These are phyloP conservation scores for Russula griseocarnosa DNA, from an alignment of 768 basidiomycete species.

Conservation along the genomic window DNA sequence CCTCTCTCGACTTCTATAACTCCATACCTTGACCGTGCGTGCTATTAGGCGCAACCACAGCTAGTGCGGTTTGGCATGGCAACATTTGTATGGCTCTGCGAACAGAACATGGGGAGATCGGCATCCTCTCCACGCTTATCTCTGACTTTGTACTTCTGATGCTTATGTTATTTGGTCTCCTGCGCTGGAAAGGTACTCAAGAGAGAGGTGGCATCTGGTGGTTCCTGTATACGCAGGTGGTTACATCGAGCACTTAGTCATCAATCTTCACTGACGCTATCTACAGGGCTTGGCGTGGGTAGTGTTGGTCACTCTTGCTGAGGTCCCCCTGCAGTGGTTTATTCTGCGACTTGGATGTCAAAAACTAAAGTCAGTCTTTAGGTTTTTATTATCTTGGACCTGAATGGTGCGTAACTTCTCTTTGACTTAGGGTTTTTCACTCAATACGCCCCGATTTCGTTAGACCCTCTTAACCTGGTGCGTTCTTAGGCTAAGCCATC, in stretches of 20 bases:
- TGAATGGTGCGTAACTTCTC: slow-evolving; percentile 17
- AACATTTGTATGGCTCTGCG: neutral
- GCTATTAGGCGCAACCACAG: slow-evolving; percentile 1
- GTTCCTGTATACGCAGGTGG: slow-evolving; percentile 16
- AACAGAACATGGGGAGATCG: neutral
- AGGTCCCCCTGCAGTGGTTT: slow-evolving; percentile 19
- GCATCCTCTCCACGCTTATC: slow-evolving; percentile 8
- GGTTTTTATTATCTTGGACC: slow-evolving; percentile 20
- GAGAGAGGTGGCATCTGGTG: slow-evolving; percentile 7
- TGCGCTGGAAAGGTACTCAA: slow-evolving; percentile 9
- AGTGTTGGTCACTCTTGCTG: slow-evolving; percentile 14
- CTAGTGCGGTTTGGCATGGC: slow-evolving; percentile 2
- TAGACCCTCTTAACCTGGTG: slow-evolving; percentile 24
- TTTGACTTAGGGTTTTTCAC: neutral
- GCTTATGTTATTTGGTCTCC: slow-evolving; percentile 20
- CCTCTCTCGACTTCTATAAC: neutral
- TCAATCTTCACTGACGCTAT: slow-evolving; percentile 1
- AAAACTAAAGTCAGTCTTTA: neutral
- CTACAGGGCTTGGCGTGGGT: slow-evolving; percentile 16
- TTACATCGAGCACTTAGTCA: neutral
- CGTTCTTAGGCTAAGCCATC: neutral
- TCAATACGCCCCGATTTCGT: neutral
- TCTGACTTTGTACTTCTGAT: slow-evolving; percentile 18
- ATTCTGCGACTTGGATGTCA: neutral
- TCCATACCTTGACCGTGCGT: neutral